phyloP scores from a whole-genome alignment of 2,329 filamentous ascomycete genomes.

The Pseudocercospora crystallina region DNA sequence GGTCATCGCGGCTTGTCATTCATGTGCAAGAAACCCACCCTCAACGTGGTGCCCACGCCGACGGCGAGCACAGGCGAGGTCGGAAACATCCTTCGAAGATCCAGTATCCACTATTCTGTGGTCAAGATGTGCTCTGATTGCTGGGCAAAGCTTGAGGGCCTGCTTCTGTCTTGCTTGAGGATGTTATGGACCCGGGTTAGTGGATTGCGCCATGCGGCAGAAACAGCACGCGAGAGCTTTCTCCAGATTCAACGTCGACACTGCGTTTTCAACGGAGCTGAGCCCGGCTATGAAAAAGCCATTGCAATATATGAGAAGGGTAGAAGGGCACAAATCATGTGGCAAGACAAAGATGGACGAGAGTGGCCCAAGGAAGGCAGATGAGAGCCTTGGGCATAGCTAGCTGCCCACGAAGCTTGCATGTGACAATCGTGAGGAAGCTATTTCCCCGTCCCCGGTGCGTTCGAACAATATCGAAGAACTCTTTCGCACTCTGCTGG shows the following conservation, averaged over 20 bases:
- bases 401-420: no score
- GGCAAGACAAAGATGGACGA: no score
- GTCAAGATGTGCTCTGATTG: background rate
- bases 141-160: slow-evolving; percentile 8
- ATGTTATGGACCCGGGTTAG: slow-evolving; percentile 8
- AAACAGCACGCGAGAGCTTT: slow-evolving; percentile 17
- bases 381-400: no score
- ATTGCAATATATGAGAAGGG: no score
- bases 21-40: slow-evolving; percentile 2
- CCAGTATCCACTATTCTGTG: background rate
- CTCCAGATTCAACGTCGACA: background rate
- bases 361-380: no score
- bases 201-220: slow-evolving; percentile 16
- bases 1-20: slow-evolving; percentile 5
- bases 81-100: background rate
- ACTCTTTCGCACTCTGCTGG: no score
- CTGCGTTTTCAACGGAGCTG: no score
- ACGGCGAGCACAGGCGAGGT: background rate
- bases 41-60: slow-evolving; percentile 1
- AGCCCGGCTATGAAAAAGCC: no score
- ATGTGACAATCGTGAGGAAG: no score
- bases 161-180: slow-evolving; percentile 5
- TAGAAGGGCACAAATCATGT: no score
- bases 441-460: no score
- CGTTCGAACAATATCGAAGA: no score